A percentile compares a stretch with the other conserved stretches of the same genome.
phyloP scores from a whole-genome alignment of 768 basidiomycete genomes.

The Daedaleopsis sinensis region DNA sequence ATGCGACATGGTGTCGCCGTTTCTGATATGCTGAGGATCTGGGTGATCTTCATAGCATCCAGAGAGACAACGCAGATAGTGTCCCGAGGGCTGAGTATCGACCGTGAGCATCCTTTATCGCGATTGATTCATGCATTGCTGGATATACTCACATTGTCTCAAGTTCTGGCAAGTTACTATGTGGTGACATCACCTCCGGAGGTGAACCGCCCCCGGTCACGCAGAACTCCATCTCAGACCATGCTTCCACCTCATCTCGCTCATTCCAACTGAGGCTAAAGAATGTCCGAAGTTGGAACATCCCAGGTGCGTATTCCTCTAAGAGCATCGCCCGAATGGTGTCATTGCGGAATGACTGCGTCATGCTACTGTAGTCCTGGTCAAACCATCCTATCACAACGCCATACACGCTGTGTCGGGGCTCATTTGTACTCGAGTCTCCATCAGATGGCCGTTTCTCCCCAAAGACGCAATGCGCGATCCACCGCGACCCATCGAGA shows the following conservation, averaged over 20 bases:
- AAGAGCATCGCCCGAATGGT: constrained; percentile 2
- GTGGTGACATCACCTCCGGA: too few relatives aligned
- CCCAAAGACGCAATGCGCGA: background rate
- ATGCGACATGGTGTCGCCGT: background rate
- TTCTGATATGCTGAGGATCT: background rate
- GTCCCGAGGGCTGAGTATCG: background rate
- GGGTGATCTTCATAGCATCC: background rate
- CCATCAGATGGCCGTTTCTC: background rate
- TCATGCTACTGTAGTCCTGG: background rate
- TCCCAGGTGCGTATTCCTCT: background rate
- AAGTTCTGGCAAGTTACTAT: too few relatives aligned
- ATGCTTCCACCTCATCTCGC: background rate
- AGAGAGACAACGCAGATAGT: background rate
- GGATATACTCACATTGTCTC: too few relatives aligned
- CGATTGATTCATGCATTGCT: too few relatives aligned
- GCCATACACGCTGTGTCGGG: background rate
- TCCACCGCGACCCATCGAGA: constrained; percentile 5
- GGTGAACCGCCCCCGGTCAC: background rate
- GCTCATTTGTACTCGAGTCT: too few relatives aligned
- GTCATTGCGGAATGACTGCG: background rate
- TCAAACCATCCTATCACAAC: constrained; percentile 8
- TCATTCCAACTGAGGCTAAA: background rate
- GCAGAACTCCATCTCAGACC: constrained; percentile 6
- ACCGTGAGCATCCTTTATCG: too few relatives aligned
- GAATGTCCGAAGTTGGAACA: constrained; percentile 8